Evolutionary conservation across 495 filamentous ascomycete species (phyloP).

Genomic region (Letharia columbiana): DNA sequence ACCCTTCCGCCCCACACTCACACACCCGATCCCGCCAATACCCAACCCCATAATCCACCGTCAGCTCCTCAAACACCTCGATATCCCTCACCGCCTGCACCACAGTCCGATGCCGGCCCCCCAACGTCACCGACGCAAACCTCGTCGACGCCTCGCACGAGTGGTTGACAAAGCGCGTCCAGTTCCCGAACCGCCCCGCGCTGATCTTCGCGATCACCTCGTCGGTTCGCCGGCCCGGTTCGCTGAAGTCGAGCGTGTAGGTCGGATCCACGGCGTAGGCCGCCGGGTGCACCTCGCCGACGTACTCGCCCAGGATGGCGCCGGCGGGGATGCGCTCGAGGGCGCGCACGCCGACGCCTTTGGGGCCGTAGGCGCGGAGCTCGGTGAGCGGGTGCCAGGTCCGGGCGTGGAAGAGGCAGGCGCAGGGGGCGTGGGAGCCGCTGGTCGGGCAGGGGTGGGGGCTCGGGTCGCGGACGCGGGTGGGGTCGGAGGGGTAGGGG

Average conservation of each 20-base stretch:
- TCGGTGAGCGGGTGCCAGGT: conserved; percentile 29
- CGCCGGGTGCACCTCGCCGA: conserved; percentile 29
- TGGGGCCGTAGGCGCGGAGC: conserved; percentile 27
- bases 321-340: conserved; percentile 27
- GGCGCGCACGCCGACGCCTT: conserved; percentile 33
- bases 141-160: conserved; percentile 48
- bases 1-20: conserved; percentile 4
- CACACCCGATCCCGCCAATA: conserved; percentile 9
- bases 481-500: neutral
- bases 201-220: conserved; percentile 12
- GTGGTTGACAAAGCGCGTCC: conserved; percentile 68
- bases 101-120: conserved; percentile 21
- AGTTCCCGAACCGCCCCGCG: conserved; percentile 32
- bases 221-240: neutral
- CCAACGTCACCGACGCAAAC: conserved; percentile 24
- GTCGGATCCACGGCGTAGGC: neutral
- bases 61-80: conserved; percentile 29
- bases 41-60: conserved; percentile 32
- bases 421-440: neutral
- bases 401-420: neutral
- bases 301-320: conserved; percentile 30
- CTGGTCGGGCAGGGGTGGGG: neutral
- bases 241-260: neutral
- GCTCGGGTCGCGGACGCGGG: neutral
- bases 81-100: conserved; percentile 28